These are phyloP conservation scores for Dichotomopilus funicola DNA, from an alignment of 2,329 filamentous ascomycete species.

Conservation along the genomic window DNA sequence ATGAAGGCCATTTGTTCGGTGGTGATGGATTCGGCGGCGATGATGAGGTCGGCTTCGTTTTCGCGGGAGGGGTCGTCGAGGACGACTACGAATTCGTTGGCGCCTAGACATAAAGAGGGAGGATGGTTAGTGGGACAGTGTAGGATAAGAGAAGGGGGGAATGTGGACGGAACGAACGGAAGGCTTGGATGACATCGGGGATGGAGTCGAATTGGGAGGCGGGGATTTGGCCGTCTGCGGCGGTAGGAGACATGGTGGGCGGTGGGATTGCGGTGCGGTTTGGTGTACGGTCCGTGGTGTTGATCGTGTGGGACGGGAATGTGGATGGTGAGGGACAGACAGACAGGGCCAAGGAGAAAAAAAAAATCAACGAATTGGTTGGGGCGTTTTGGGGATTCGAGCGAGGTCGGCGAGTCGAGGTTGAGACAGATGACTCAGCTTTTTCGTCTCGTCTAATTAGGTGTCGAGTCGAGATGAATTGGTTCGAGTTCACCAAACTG, in stretches of 20 bases:
- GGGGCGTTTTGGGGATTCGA: background rate
- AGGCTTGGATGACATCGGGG: slow-evolving; percentile 57
- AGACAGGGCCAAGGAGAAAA: background rate
- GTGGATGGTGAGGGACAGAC: background rate
- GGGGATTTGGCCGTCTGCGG: slow-evolving; percentile 37
- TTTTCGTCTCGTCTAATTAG: background rate
- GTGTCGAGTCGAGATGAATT: background rate
- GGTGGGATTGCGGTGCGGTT: background rate
- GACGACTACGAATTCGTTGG: slow-evolving; percentile 90
- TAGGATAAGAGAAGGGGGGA: slow-evolving; percentile 2
- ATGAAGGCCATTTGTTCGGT: slow-evolving; percentile 92
- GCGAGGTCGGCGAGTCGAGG: slow-evolving; percentile 1
- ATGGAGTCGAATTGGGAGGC: slow-evolving; percentile 56
- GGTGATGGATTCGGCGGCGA: slow-evolving; percentile 78
- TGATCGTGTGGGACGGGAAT: background rate
- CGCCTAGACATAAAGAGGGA: slow-evolving; percentile 38
- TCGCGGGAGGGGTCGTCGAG: slow-evolving; percentile 89
- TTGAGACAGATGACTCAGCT: slow-evolving; percentile 1
- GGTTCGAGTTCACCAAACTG: too few species aligned
- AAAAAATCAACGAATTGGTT: too few species aligned
- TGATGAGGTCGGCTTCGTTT: slow-evolving; percentile 97
- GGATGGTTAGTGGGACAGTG: slow-evolving; percentile 7
- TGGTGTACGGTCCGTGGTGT: background rate
- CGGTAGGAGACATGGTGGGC: slow-evolving; percentile 40
- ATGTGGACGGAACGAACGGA: slow-evolving; percentile 43